These are phyloP conservation scores for Trichocladium antarcticum DNA, from an alignment of 495 filamentous ascomycete genomes.

Conservation along the genomic window DNA sequence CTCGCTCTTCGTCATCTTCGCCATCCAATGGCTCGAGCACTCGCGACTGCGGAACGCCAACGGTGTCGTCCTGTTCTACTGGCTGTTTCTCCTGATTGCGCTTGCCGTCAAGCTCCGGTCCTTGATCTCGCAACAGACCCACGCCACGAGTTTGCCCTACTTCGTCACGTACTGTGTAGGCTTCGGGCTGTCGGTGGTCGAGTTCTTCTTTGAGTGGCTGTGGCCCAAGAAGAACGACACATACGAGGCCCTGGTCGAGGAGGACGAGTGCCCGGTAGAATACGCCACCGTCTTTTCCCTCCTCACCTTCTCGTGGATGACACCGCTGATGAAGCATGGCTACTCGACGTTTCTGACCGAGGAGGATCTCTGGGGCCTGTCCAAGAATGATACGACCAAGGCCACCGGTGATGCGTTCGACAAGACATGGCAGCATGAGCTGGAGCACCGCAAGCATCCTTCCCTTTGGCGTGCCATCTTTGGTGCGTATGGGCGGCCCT, in stretches of 20 bases:
- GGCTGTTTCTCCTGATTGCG: conserved; percentile 77
- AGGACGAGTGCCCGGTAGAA: conserved; percentile 85
- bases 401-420: conserved; percentile 55
- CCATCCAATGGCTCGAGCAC: conserved; percentile 91
- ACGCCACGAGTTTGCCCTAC: conserved; percentile 54
- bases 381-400: conserved; percentile 66
- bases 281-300: conserved; percentile 91
- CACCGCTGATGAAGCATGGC: conserved; percentile 90
- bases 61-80: conserved; percentile 91
- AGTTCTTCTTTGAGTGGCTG: conserved; percentile 81
- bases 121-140: conserved; percentile 63
- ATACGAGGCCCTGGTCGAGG: conserved; percentile 74
- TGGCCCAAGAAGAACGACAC: conserved; percentile 75
- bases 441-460: conserved; percentile 58
- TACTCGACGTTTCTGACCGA: conserved; percentile 89
- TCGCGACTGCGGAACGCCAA: conserved; percentile 79
- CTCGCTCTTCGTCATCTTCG: conserved; percentile 67
- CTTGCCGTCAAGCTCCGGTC: conserved; percentile 82
- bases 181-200: conserved; percentile 56
- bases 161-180: conserved; percentile 70
- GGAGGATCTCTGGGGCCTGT: conserved; percentile 92
- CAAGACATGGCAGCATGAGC: conserved; percentile 65
- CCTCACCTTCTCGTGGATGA: conserved; percentile 98
- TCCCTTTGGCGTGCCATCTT: conserved; percentile 91
- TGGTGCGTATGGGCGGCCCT: conserved; percentile 73